Conservation (phyloP, 768 basidiomycete genomes). For the Daedaleopsis sinensis region DNA sequence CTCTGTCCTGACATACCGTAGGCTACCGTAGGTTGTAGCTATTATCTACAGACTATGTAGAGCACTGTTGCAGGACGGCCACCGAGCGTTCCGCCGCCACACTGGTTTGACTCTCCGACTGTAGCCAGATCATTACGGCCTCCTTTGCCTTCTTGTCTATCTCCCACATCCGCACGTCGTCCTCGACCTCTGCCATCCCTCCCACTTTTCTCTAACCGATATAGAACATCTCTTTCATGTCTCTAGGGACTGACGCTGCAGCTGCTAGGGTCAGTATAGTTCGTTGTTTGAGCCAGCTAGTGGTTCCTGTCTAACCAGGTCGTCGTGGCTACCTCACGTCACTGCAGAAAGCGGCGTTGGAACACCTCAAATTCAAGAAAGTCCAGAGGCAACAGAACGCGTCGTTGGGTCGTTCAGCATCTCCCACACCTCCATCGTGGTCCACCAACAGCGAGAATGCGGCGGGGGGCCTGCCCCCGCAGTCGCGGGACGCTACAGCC, state of each 20-base stretch:
- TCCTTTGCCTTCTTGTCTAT: conserved; percentile 21
- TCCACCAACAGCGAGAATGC: conserved; percentile 18
- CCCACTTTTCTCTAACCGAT: conserved; percentile 1
- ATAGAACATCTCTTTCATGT: conserved; percentile 37
- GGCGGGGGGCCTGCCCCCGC: conserved; percentile 48
- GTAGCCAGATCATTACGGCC: conserved; percentile 22
- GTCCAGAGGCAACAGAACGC: conserved; percentile 32
- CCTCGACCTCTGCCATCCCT: conserved; percentile 8
- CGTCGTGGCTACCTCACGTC: conserved; percentile 12
- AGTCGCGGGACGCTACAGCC: conserved; percentile 78
- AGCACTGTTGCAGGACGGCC: conserved; percentile 10
- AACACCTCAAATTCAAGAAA: conserved; percentile 52
- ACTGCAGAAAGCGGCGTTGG: conserved; percentile 45
- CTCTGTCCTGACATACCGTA: background rate
- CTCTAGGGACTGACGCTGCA: conserved; percentile 47
- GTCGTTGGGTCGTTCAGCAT: conserved; percentile 20
- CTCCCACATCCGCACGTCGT: conserved; percentile 18
- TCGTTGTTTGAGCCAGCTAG: conserved; percentile 14
- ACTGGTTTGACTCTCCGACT: conserved; percentile 38
- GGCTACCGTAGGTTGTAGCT: background rate
- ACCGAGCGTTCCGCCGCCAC: conserved; percentile 32
- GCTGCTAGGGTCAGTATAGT: conserved; percentile 52
- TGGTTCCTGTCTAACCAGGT: conserved; percentile 24
- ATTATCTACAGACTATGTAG: background rate
- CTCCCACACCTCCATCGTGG: conserved; percentile 28